Base-by-base conservation (phyloP, 2,329 filamentous ascomycete genomes). In the Hawksworthiomyces lignivorus region DNA sequence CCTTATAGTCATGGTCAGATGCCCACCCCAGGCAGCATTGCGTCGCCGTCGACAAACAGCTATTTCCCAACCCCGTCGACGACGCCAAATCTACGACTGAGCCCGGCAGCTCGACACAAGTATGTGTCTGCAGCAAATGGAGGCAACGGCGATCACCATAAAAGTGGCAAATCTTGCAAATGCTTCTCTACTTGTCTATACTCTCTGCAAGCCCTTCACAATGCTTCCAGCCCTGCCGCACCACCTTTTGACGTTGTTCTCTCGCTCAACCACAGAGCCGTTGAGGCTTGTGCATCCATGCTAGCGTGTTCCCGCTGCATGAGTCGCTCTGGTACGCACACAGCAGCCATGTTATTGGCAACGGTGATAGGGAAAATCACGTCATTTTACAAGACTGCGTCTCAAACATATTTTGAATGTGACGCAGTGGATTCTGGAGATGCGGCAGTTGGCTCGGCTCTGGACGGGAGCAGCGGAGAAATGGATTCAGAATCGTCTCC, bases 341-440 rank as follows among this genome's bases (percentile, higher is more conserved):
- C 68, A 2, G 59, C 63, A 0, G 62, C 64, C 5, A 72, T 72
- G 69, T 59, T 73, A 0, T 58, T 73, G n/a, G 67, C 65, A 0
- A 72, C 69, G 0, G 58, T 73, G 17, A 63, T 74, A 15, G 63
- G 64, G 36, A 68, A 71, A 51, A 65, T 70, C 35, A 64, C 67
- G 2, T 64, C 62, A 1, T 63, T 69, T 39, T 72, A 73, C 54
- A 65, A 62, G 43, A 60, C 58, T 15, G 66, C 64, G 3, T 63
- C 59, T 9, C 55, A 63, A 36, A 54, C 58, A 4, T 62, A 65
- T 43, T 67, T 65, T 44, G 64, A 63, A 8, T 8, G 24, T 8
- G 48, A 53, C 30, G 22, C 24, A 20, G n/a, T 19, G 20, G 29
- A 14, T 5, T 48, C 50, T n/a, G 44, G 44, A 29, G 26, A 36